A percentile compares a stretch with the other conserved stretches of the same genome.
Evolutionary conservation across 179 eudicot genomes (phyloP).

Genomic region (Corrigiola litoralis): DNA sequence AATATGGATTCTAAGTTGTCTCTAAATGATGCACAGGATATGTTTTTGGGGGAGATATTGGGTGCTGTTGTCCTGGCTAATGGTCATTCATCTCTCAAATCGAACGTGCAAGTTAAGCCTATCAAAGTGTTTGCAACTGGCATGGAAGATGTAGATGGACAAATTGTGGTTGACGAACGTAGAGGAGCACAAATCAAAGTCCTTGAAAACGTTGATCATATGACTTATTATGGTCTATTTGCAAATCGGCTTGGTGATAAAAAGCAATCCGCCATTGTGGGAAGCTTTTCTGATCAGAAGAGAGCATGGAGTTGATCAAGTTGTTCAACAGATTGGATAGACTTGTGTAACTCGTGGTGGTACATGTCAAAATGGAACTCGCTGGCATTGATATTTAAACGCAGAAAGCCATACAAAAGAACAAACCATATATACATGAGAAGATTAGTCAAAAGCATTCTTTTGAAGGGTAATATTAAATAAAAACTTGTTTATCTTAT

Average conservation of each 20-base stretch:
- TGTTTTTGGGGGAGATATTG: slow-evolving; percentile 68
- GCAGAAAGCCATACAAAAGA: too few species aligned
- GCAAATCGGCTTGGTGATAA: slow-evolving; percentile 48
- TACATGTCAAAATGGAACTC: too few species aligned
- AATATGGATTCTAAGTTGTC: not conserved
- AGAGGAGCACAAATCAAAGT: slow-evolving; percentile 40
- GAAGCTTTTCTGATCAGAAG: slow-evolving; percentile 51
- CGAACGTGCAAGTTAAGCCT: slow-evolving; percentile 28
- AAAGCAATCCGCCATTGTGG: slow-evolving; percentile 58
- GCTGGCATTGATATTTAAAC: too few species aligned
- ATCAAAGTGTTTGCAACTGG: slow-evolving; percentile 50
- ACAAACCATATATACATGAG: too few species aligned
- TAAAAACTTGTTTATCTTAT: too few species aligned
- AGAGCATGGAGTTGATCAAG: slow-evolving; percentile 48
- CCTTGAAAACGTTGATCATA: slow-evolving; percentile 40
- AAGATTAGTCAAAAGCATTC: too few species aligned
- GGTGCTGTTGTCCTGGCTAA: slow-evolving; percentile 60
- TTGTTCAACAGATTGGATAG: too few species aligned
- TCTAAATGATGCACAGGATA: slow-evolving; percentile 51
- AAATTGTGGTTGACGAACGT: slow-evolving; percentile 36
- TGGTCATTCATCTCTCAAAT: slow-evolving; percentile 25
- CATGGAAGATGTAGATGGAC: slow-evolving; percentile 53
- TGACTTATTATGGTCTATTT: slow-evolving; percentile 41
- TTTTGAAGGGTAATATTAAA: too few species aligned
- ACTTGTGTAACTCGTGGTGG: too few species aligned